A percentile compares a stretch with the other conserved stretches of the same genome.
These are phyloP conservation scores for Trichoderma harzianum DNA, from an alignment of 2,329 filamentous ascomycete species.

Conservation along the genomic window DNA sequence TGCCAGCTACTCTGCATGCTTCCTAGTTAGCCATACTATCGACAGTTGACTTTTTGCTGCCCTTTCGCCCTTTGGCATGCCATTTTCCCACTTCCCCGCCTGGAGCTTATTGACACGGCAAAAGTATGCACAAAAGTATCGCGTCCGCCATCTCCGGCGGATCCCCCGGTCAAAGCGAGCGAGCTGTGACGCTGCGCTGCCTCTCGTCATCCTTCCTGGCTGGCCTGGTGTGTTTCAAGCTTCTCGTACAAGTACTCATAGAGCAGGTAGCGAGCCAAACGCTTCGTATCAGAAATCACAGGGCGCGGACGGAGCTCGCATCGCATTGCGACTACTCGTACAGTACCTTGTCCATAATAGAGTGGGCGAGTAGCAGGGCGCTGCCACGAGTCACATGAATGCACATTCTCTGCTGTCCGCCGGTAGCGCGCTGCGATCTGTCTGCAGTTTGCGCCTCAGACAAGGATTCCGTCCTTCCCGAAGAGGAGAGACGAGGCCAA, in stretches of 20 bases:
- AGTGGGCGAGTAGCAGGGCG: neutral
- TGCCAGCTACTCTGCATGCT: neutral
- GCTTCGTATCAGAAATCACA: neutral
- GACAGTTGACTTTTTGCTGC: neutral
- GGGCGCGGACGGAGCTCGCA: neutral
- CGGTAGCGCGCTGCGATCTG: slow-evolving; percentile 13
- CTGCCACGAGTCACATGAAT: slow-evolving; percentile 9
- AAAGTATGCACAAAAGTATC: neutral
- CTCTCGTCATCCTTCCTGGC: neutral
- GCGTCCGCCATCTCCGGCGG: neutral
- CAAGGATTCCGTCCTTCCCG: slow-evolving; percentile 15
- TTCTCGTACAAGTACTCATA: neutral
- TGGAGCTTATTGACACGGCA: neutral
- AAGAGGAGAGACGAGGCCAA: slow-evolving; percentile 13
- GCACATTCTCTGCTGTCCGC: slow-evolving; percentile 7
- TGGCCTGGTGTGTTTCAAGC: neutral
- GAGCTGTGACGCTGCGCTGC: neutral
- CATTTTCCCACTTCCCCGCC: neutral
- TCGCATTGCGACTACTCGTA: neutral
- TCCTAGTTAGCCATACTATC: neutral
- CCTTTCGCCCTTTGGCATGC: neutral
- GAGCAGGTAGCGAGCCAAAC: neutral
- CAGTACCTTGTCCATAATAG: neutral
- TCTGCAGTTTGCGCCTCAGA: slow-evolving; percentile 2
- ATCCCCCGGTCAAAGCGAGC: neutral